Evolutionary conservation across 2,329 filamentous ascomycete species (phyloP), one percentile per base, ranked within the genome.

Genomic region (Penicillium thymicola): DNA sequence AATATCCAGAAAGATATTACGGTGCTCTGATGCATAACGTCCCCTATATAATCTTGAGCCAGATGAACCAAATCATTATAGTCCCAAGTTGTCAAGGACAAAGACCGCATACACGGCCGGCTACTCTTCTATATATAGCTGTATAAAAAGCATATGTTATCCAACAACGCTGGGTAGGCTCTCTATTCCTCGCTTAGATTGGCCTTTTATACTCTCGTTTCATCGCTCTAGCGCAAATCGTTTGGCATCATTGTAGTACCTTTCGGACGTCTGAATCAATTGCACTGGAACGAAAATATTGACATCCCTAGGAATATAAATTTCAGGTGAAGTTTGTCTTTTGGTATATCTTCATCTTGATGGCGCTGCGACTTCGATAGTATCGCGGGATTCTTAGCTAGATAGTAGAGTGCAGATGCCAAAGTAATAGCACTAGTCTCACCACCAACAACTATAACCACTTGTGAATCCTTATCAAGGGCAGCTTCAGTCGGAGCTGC

Each of bases 171-270:
- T 30, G 4, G 11, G 28, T 2, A 30, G 4, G 10, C 11, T 2
- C 28, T 30, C 28, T 30, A 30, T 30, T 30, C 10, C 30, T 30
- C 11, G 11, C 11, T 11, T 30, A 30, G 11, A 30, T 30, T 30
- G 11, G 30, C 13, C 30, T 30, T 60, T 59, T 32, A 40, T 61
- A 40, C 61, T 36, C 6, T 67, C 64, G 40, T 53, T 57, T 68
- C 66, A 74, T 34, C 71, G 61, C 50, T 72, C 70, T 11, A 69
- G 71, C 13, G 73, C 62, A 46, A 73, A 74, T 3, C 63, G 48
- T 21, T 59, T 49, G 0, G 67, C 59, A 9, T 54, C 23, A 1
- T 45, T n/a, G 34, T 61, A 68, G 42, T 64, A 61, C 27, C 62
- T 46, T 28, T 65, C 62, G 59, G 67, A 61, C 2, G 55, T 59